phyloP scores from a whole-genome alignment of 2,329 filamentous ascomycete species.

The Fusarium chlamydosporum region DNA sequence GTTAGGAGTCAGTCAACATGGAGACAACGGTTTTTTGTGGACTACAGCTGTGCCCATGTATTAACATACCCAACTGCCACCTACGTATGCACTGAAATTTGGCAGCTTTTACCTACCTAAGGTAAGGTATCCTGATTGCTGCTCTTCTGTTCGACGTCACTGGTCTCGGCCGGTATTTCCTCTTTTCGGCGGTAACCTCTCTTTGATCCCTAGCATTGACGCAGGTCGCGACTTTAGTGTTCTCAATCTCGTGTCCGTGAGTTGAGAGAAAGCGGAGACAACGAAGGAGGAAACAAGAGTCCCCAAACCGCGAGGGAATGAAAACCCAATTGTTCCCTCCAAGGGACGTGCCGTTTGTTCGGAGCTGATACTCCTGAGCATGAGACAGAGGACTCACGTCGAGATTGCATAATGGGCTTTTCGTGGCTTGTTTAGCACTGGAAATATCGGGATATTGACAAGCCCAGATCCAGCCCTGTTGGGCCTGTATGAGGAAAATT shows the following conservation, averaged over 20 bases:
- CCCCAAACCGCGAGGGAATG: neutral
- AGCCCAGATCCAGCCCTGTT: constrained; percentile 21
- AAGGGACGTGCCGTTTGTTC: constrained; percentile 8
- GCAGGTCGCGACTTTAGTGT: neutral
- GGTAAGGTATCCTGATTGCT: constrained; percentile 8
- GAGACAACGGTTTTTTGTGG: constrained; percentile 49
- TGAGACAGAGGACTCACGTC: constrained; percentile 28
- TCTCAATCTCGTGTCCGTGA: neutral
- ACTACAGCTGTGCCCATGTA: constrained; percentile 32
- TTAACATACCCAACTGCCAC: neutral
- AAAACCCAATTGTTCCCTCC: neutral
- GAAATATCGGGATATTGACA: constrained; percentile 14
- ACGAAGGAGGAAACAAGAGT: constrained; percentile 5
- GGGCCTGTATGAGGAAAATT: constrained; percentile 1
- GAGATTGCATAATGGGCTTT: constrained; percentile 31
- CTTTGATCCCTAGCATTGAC: neutral
- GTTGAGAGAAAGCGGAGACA: neutral
- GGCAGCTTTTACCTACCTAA: neutral
- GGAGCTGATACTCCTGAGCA: constrained; percentile 20
- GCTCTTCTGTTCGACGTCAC: constrained; percentile 35
- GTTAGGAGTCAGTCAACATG: constrained; percentile 29
- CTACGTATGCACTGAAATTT: neutral
- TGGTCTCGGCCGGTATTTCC: constrained; percentile 20
- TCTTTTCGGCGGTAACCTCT: constrained; percentile 16
- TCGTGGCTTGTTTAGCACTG: constrained; percentile 26